Base-by-base conservation (phyloP, 176 grass and related monocot genomes). In the Ensete glaucum region DNA sequence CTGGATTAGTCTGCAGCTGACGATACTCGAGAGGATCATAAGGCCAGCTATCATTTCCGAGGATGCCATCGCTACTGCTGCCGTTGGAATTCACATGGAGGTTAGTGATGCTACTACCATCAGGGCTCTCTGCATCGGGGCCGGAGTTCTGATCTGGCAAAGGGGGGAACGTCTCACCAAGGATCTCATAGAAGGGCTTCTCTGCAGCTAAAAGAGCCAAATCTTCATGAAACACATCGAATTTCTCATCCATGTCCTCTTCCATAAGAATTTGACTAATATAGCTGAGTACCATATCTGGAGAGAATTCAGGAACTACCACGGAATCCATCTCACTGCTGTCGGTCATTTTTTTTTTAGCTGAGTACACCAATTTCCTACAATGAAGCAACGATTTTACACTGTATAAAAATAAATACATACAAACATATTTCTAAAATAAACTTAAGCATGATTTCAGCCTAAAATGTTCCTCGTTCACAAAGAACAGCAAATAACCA, bases 11-110 rank as follows among this genome's bases (percentile, higher is more conserved):
- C 67, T 70, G 67, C 43, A 70, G 43, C 67, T 50, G 67, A 50
- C 50, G 67, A 70, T 70, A 70, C 43, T 70, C 67, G 16, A 70
- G 67, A 50, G 67, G 29, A 70, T 70, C 67, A 70, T 70, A 70
- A 50, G 67, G 43, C 67, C 67, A 70, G 15, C 67, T 20, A 70
- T 50, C n/a, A 48, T 17, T 11, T 9, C 15, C 67, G 1, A 70
- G 29, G 43, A 70, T 48, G 16, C 67, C 43, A 15, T 49, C n/a
- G 13, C 14, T 20, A 17, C 9, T 56, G 54, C 10, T 56, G 2
- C 54, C 54, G 5, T 12, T 50, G 6, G 15, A 3, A 49, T 25
- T 50, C 0, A 16, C 63, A 26, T 65, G 22, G 23, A 11, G 10
- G 8, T 27, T 9, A 25, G 1, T 65, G 20, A 12, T 27, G 63